A percentile compares a stretch with the other conserved stretches of the same genome.
Evolutionary conservation across 805 yeast genomes (phyloP).

Genomic region (Candida taoyuanica): DNA sequence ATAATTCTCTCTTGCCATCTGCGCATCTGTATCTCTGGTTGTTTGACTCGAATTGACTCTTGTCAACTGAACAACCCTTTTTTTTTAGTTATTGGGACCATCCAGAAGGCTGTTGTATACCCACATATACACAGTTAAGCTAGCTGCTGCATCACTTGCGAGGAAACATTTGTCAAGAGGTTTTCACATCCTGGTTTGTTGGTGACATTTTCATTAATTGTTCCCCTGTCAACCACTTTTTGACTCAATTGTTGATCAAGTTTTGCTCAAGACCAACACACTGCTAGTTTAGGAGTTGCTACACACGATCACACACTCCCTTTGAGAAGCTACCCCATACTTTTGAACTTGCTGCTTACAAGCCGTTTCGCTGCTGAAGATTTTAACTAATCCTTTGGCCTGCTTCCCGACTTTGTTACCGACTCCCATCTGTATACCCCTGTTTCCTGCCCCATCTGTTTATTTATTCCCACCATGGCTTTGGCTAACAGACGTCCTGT

Average conservation of each 20-base stretch:
- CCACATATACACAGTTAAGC: too few species aligned
- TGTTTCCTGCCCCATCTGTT: not conserved
- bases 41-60: not conserved
- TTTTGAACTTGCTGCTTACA: too few species aligned
- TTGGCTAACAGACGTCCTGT: slow-evolving; percentile 65
- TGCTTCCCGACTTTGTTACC: too few species aligned
- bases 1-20: slow-evolving; percentile 11
- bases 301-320: too few species aligned
- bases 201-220: slow-evolving; percentile 4
- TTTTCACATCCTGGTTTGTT: not conserved
- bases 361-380: too few species aligned
- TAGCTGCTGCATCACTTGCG: slow-evolving; percentile 4
- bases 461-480: slow-evolving; percentile 40
- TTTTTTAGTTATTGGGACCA: not conserved
- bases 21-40: slow-evolving; percentile 15
- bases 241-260: slow-evolving; percentile 5
- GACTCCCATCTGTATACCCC: not conserved
- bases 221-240: not conserved
- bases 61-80: too few species aligned
- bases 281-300: too few species aligned
- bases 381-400: slow-evolving; percentile 28
- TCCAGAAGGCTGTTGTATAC: not conserved
- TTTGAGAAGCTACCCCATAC: too few species aligned
- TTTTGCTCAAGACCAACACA: too few species aligned
- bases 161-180: slow-evolving; percentile 4